Conservation (phyloP, 139 green algal genomes). For the Raphidocelis subcapitata region DNA sequence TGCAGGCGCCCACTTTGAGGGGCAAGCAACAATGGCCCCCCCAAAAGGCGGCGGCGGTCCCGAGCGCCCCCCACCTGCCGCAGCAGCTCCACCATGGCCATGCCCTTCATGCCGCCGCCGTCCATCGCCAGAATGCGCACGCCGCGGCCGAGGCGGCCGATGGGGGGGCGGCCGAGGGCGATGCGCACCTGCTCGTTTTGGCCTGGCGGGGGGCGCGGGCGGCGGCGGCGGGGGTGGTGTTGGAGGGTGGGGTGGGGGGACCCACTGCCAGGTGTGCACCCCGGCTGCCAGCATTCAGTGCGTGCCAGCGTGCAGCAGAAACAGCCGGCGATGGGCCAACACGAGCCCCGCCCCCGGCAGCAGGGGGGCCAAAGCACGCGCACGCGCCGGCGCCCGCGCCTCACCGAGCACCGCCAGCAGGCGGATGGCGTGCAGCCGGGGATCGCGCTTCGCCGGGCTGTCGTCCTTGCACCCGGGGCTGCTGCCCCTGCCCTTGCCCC, state of each 20-base stretch:
- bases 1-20: too few relatives aligned
- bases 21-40: too few relatives aligned
- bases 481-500: neutral
- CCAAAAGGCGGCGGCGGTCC: too few relatives aligned
- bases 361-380: too few relatives aligned
- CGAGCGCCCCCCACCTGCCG: constrained; percentile 23
- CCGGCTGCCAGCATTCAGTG: neutral
- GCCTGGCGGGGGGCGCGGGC: constrained; percentile 41
- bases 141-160: constrained; percentile 69
- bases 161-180: constrained; percentile 47
- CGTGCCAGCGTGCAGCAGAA: too few relatives aligned
- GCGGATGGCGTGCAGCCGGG: constrained; percentile 51
- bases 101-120: constrained; percentile 92
- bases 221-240: too few relatives aligned
- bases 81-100: constrained; percentile 79
- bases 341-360: too few relatives aligned
- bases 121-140: constrained; percentile 93
- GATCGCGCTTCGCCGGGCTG: constrained; percentile 11
- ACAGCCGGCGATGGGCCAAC: too few relatives aligned
- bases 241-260: neutral
- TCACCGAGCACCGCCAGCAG: constrained; percentile 76
- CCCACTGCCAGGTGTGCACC: neutral
- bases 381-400: too few relatives aligned
- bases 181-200: constrained; percentile 73
- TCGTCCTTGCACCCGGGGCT: constrained; percentile 15